A percentile compares a stretch with the other conserved stretches of the same genome.
Conservation (phyloP, 2,329 filamentous ascomycete species). For the Pestalotiopsis sp. region DNA sequence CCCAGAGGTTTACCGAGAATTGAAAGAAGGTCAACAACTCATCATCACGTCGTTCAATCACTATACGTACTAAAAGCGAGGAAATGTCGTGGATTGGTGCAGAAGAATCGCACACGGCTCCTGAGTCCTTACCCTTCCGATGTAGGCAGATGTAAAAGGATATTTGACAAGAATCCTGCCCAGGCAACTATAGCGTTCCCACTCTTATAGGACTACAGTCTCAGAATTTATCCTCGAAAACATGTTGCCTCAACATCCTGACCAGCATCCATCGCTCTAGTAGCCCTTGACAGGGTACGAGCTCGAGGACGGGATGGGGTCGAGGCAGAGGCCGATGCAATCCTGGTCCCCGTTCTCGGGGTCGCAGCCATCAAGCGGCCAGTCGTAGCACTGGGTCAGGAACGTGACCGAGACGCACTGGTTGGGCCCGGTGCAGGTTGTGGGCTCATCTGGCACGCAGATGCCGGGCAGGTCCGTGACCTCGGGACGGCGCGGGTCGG, state of each 20-base stretch:
- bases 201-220: too few species aligned
- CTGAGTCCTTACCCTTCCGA: too few species aligned
- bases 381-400: conserved; percentile 11
- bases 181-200: too few species aligned
- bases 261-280: not conserved
- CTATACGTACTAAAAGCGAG: too few species aligned
- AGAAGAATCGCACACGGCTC: too few species aligned
- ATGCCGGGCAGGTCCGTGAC: conserved; percentile 13
- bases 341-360: conserved; percentile 12
- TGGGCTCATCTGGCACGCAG: conserved; percentile 10
- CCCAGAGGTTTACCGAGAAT: not conserved
- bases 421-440: not conserved
- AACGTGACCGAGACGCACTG: conserved; percentile 7
- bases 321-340: conserved; percentile 14
- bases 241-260: not conserved
- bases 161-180: too few species aligned
- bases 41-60: too few species aligned
- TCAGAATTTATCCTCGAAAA: not conserved
- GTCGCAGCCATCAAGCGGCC: conserved; percentile 14
- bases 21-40: not conserved
- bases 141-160: too few species aligned
- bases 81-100: too few species aligned
- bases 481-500: conserved; percentile 10
- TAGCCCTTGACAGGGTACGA: not conserved
- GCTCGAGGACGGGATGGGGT: not conserved